Conservation (phyloP, 208 protist genomes). For the Perkinsela sp. region DNA sequence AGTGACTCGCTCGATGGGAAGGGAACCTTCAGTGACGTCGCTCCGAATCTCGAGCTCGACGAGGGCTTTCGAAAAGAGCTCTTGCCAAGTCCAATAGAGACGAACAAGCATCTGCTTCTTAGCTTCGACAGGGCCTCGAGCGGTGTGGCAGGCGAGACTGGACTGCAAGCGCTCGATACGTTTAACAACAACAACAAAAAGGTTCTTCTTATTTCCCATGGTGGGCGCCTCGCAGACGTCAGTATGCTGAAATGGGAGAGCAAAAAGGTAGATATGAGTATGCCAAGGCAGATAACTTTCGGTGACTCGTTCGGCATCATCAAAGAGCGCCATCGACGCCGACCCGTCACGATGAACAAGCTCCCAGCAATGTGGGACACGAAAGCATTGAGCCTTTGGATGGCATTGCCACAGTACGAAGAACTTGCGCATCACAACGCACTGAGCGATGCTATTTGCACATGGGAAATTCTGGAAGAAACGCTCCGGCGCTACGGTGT, state of each 20-base stretch:
- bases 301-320: constrained; percentile 58
- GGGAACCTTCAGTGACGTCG: background rate
- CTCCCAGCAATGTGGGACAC: constrained; percentile 54
- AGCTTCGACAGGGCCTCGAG: background rate
- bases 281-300: constrained; percentile 32
- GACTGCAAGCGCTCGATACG: constrained; percentile 14
- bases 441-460: constrained; percentile 55
- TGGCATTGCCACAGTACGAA: constrained; percentile 6
- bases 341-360: constrained; percentile 52
- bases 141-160: background rate
- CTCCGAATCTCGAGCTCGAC: background rate
- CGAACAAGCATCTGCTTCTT: background rate
- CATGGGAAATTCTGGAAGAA: constrained; percentile 56
- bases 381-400: constrained; percentile 37
- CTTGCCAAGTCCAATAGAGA: background rate
- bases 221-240: constrained; percentile 51
- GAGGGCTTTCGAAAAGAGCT: background rate
- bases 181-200: constrained; percentile 21
- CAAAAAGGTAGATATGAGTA: constrained; percentile 21
- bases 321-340: constrained; percentile 42
- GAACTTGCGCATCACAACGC: constrained; percentile 17
- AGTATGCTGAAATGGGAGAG: constrained; percentile 51
- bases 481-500: constrained; percentile 55
- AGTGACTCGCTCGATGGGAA: background rate
- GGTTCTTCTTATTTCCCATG: constrained; percentile 27